A percentile compares a stretch with the other conserved stretches of the same genome.
phyloP scores from a whole-genome alignment of 257 asterid genomes.

The Agastache rugosa region DNA sequence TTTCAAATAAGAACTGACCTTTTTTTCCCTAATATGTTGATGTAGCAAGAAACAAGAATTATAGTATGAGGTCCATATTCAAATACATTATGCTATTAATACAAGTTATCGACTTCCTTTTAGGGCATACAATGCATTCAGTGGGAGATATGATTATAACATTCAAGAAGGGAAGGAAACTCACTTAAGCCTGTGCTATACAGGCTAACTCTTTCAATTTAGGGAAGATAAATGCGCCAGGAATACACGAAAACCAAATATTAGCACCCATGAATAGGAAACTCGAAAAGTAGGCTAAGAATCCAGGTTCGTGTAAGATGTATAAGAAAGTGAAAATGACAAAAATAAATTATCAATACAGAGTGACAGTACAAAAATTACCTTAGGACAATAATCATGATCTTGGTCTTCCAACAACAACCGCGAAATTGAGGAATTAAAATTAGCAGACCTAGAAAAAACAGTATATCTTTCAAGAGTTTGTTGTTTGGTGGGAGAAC shows the following conservation, averaged over 20 bases:
- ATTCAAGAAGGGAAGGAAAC: constrained; percentile 9
- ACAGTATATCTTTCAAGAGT: constrained; percentile 32
- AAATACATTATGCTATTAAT: background rate
- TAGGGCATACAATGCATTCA: background rate
- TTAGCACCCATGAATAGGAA: background rate
- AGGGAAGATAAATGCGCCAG: background rate
- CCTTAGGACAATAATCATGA: constrained; percentile 68
- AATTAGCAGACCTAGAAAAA: constrained; percentile 39
- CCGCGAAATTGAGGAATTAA: constrained; percentile 56
- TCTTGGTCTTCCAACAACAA: constrained; percentile 41
- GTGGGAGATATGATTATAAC: background rate
- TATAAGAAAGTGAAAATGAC: background rate
- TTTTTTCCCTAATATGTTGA: background rate
- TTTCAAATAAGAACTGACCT: background rate
- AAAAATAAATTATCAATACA: background rate
- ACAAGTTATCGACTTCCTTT: background rate
- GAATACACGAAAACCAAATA: background rate
- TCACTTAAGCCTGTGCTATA: background rate
- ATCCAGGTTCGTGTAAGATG: background rate
- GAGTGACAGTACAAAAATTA: constrained; percentile 33
- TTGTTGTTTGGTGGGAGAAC: constrained; percentile 49
- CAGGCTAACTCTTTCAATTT: background rate
- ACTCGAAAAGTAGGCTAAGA: background rate
- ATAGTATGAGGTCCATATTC: background rate
- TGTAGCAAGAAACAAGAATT: background rate